Conservation (phyloP, 1,139 yeast species). For the Yarrowia galli region DNA sequence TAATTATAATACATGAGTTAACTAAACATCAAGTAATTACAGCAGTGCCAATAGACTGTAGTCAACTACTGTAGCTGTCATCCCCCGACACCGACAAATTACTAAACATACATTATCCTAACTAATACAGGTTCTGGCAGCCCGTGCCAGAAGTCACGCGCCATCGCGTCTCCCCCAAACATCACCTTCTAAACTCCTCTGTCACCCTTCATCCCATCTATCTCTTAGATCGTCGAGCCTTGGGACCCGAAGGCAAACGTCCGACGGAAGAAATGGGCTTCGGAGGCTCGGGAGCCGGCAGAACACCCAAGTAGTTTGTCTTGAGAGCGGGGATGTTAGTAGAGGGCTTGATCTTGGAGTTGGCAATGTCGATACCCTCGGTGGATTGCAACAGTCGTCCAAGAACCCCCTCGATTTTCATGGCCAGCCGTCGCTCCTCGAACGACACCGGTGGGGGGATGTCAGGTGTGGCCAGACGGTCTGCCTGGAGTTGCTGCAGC, state of each 20-base stretch:
- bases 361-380: constrained; percentile 45
- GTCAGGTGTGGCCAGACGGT: constrained; percentile 56
- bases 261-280: constrained; percentile 40
- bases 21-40: not conserved
- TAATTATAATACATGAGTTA: not conserved
- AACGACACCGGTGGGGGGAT: constrained; percentile 44
- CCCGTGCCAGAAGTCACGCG: constrained; percentile 31
- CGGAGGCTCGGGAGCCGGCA: constrained; percentile 64
- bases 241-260: constrained; percentile 15
- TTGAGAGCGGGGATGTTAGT: constrained; percentile 68
- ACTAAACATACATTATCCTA: constrained; percentile 37
- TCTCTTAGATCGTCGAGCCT: constrained; percentile 24
- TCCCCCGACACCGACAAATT: too few species aligned
- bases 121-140: constrained; percentile 36
- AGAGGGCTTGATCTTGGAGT: constrained; percentile 44
- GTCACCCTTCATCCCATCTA: not conserved
- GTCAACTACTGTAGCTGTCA: too few species aligned
- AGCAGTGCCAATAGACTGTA: too few species aligned
- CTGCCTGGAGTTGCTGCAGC: constrained; percentile 69
- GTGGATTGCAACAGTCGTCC: constrained; percentile 54
- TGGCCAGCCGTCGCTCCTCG: constrained; percentile 59
- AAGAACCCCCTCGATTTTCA: constrained; percentile 59
- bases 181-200: too few species aligned
- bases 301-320: constrained; percentile 76
- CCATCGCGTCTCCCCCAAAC: constrained; percentile 6